Percentiles rank a stretch among this genome's conserved stretches.
Evolutionary conservation across 805 yeast species (phyloP).

Genomic region (Hanseniaspora vineae): DNA sequence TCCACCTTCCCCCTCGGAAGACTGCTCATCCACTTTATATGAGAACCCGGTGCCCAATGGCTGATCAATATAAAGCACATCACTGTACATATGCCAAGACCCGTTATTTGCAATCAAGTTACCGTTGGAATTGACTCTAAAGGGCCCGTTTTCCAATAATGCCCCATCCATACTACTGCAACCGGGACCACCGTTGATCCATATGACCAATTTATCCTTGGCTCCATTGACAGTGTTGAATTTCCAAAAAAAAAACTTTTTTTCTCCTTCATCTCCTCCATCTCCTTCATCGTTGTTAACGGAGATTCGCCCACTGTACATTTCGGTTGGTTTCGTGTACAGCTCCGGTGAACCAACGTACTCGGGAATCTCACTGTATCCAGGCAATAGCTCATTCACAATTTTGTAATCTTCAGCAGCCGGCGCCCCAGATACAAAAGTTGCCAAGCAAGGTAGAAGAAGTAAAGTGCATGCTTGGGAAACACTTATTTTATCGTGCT

Average conservation of each 20-base stretch:
- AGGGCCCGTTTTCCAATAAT: constrained; percentile 82
- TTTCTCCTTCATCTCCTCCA: constrained; percentile 8
- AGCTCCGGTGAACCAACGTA: constrained; percentile 21
- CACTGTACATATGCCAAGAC: constrained; percentile 72
- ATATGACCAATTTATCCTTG: constrained; percentile 44
- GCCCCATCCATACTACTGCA: constrained; percentile 98
- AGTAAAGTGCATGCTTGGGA: too few relatives aligned
- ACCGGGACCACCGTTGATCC: constrained; percentile 99
- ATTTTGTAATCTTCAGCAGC: constrained; percentile 12
- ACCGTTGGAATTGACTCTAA: constrained; percentile 40
- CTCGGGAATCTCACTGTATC: constrained; percentile 12
- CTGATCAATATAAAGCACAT: constrained; percentile 80
- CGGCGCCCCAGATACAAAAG: too few relatives aligned
- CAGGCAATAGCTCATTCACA: constrained; percentile 18
- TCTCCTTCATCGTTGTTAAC: constrained; percentile 34
- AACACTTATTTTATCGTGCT: too few relatives aligned
- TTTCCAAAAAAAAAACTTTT: constrained; percentile 70
- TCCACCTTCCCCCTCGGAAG: constrained; percentile 4
- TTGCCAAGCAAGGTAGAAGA: too few relatives aligned
- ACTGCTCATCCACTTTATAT: constrained; percentile 29
- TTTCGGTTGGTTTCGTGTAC: constrained; percentile 21
- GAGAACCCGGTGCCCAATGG: constrained; percentile 93
- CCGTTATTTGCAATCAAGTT: constrained; percentile 49
- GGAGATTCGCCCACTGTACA: constrained; percentile 59
- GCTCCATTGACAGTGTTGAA: constrained; percentile 23